Percentiles rank a stretch among this genome's conserved stretches.
Conservation (phyloP, 192 early-diverging fungal genomes). For the Linnemannia exigua region DNA sequence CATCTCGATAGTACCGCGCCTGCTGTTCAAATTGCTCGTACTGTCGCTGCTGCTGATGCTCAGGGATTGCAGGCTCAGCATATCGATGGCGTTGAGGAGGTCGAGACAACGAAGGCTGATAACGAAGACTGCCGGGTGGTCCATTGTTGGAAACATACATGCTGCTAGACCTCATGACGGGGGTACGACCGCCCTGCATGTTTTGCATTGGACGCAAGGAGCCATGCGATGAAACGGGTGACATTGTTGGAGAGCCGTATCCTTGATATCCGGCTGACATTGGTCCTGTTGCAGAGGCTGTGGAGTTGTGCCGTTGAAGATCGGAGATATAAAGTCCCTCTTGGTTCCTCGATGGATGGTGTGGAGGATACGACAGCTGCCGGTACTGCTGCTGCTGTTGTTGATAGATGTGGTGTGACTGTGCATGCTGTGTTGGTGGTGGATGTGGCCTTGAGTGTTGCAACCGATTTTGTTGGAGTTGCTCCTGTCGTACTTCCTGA, state of each 20-base stretch:
- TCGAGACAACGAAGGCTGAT: conserved; percentile 12
- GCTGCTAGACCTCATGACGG: conserved; percentile 21
- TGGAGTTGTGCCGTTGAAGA: neutral
- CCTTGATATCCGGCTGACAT: neutral
- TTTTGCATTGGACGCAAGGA: neutral
- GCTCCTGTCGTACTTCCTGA: neutral
- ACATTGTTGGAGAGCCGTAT: neutral
- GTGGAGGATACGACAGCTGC: conserved; percentile 1
- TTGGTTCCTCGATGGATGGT: neutral
- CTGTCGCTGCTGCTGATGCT: conserved; percentile 25
- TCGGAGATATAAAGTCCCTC: neutral
- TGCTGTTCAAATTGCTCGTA: conserved; percentile 44
- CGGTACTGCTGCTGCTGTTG: conserved; percentile 22
- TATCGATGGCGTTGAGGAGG: conserved; percentile 21
- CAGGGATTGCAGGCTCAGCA: conserved; percentile 8
- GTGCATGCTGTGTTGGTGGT: neutral
- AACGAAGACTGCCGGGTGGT: neutral
- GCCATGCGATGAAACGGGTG: neutral
- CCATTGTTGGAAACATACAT: conserved; percentile 4
- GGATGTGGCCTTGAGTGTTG: neutral
- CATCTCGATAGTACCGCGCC: conserved; percentile 36
- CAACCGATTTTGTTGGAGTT: neutral
- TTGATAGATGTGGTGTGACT: conserved; percentile 1
- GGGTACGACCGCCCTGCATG: neutral
- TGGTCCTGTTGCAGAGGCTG: neutral